Percentiles rank a stretch among this genome's conserved stretches.
phyloP scores from a whole-genome alignment of 805 yeast genomes.

The Scheffersomyces lignosus region DNA sequence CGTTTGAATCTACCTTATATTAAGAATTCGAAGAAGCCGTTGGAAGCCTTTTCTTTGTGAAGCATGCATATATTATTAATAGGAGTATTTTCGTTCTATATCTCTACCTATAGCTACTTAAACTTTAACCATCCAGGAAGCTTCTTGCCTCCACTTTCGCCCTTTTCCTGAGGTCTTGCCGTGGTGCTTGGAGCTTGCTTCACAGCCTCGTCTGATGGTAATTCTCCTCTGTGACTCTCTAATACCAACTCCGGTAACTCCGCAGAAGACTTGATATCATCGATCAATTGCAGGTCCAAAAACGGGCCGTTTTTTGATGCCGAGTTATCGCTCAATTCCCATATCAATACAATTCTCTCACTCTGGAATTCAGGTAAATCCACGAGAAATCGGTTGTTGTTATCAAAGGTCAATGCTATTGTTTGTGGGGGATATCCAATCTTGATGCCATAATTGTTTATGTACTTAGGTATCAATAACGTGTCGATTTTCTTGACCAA shows the following conservation, averaged over 20 bases:
- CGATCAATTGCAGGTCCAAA: slow-evolving; percentile 15
- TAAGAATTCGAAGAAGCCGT: too few species aligned
- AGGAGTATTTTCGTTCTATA: too few species aligned
- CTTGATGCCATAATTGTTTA: slow-evolving; percentile 31
- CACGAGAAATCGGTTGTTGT: slow-evolving; percentile 24
- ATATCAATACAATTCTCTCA: slow-evolving; percentile 34
- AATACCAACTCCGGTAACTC: slow-evolving; percentile 38
- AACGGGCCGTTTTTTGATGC: slow-evolving; percentile 23
- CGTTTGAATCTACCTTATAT: too few species aligned
- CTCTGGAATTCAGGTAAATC: slow-evolving; percentile 30
- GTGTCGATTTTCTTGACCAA: slow-evolving; percentile 37
- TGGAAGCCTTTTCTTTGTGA: too few species aligned
- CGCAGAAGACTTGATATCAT: slow-evolving; percentile 19
- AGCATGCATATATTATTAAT: too few species aligned
- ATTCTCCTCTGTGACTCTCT: slow-evolving; percentile 30
- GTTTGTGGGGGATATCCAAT: slow-evolving; percentile 38
- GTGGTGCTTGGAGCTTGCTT: not conserved
- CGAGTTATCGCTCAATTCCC: slow-evolving; percentile 25
- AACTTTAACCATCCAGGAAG: slow-evolving; percentile 14
- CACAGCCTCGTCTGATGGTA: slow-evolving; percentile 30
- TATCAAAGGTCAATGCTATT: slow-evolving; percentile 25
- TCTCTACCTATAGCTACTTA: too few species aligned
- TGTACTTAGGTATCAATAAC: slow-evolving; percentile 24
- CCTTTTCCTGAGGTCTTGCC: not conserved
- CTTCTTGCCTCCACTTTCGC: slow-evolving; percentile 3